Evolutionary conservation across 352 stramenopile species (phyloP).

Genomic region (Pythium periplocum): DNA sequence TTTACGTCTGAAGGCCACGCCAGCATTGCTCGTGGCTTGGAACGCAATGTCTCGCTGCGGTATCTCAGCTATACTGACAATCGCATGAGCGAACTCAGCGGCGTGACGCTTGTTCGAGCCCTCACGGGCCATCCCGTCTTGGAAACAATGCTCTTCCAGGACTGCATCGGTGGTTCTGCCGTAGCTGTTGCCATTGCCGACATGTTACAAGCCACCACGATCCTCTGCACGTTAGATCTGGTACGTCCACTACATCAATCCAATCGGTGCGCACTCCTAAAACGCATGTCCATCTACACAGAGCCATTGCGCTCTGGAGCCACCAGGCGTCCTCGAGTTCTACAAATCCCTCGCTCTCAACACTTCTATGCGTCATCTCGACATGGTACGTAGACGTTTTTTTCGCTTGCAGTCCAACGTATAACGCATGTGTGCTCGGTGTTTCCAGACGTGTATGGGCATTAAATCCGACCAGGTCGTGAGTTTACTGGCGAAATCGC

Average conservation of each 20-base stretch:
- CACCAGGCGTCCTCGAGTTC: constrained; percentile 49
- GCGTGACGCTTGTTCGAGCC: constrained; percentile 27
- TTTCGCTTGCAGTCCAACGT: too few relatives aligned
- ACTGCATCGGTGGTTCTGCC: constrained; percentile 35
- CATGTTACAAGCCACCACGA: constrained; percentile 20
- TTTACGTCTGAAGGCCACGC: constrained; percentile 16
- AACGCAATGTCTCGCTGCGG: constrained; percentile 37
- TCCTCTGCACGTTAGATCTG: constrained; percentile 45
- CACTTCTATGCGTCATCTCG: constrained; percentile 35
- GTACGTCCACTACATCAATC: constrained; percentile 17
- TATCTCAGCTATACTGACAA: constrained; percentile 63
- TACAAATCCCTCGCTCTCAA: constrained; percentile 52
- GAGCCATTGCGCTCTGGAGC: constrained; percentile 62
- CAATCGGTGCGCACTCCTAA: too few relatives aligned
- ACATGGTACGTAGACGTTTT: constrained; percentile 40
- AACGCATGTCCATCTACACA: constrained; percentile 4
- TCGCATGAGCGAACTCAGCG: constrained; percentile 25
- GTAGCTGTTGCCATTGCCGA: constrained; percentile 28
- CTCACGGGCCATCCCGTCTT: constrained; percentile 30
- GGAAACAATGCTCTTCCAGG: constrained; percentile 48
- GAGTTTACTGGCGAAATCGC: constrained; percentile 33
- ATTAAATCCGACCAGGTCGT: constrained; percentile 64
- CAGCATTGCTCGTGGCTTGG: constrained; percentile 39
- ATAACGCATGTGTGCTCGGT: too few relatives aligned
- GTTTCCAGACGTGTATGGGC: constrained; percentile 40